Evolutionary conservation across 169 alveolate species (phyloP), one percentile per base, ranked within the genome.

Genomic region (Plasmodium malariae): DNA sequence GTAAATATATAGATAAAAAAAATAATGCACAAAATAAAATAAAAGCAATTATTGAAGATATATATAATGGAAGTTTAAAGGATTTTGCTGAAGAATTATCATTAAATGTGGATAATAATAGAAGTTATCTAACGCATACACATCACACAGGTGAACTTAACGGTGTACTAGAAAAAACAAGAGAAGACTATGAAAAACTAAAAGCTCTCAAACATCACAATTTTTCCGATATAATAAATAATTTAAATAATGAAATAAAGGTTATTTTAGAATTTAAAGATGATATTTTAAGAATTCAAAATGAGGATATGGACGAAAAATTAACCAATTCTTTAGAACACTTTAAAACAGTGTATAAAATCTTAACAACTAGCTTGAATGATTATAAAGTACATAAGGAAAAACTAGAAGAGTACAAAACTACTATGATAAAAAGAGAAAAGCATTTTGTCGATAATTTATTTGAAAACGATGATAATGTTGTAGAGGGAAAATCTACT

Each of bases 1-100:
- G 49, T 14, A 51, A 51, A 49, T 48, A 48, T 71, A 71, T 71
- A 71, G 30, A 28, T 49, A 71, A 71, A 51, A 71, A 51, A 51
- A 71, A 37, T 28, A 36, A 6, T 5, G 51, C 68, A 24, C 21
- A 49, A n/a, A 14, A 45, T 51, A 71, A 71, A 1, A 71, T 71
- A 49, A 51, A 71, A 49, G 3, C 21, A 37, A 71, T 49, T 49
- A 71, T 49, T 45, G 36, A 51, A 32, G 26, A 71, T 21, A 1
- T 71, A 28, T 30, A 49, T 37, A 24, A 19, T 30, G 67, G 40
- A 24, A 24, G 36, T 36, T 67, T 67, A n/a, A 67, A 37, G 14
- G 2, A 67, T 0, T n/a, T 67, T 67, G 12, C 17, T 0, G 19
- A 67, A 1, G 40, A 67, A 67, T 14, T 67, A 32, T 67, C 74